Conservation (phyloP, 148 eudicot genomes). For the Chenopodium album region DNA sequence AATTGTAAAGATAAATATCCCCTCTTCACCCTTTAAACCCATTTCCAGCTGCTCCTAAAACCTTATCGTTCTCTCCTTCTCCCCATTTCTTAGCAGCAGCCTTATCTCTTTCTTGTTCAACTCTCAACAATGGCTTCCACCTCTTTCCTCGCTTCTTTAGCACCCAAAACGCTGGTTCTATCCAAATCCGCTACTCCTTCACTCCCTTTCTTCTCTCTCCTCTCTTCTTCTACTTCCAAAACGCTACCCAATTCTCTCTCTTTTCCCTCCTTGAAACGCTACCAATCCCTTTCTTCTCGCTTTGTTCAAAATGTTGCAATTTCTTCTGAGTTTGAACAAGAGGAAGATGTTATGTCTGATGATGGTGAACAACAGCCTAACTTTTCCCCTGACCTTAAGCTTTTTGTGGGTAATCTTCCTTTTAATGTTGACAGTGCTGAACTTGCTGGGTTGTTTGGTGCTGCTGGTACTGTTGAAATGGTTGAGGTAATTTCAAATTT, state of each 20-base stretch:
- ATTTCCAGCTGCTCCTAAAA: neutral
- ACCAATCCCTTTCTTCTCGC: slow-evolving; percentile 26
- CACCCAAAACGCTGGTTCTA: slow-evolving; percentile 35
- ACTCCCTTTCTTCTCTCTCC: slow-evolving; percentile 18
- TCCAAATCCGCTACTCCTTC: slow-evolving; percentile 26
- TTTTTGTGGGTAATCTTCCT: slow-evolving; percentile 88
- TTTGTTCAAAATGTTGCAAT: slow-evolving; percentile 47
- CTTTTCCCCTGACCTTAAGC: slow-evolving; percentile 64
- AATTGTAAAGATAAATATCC: neutral
- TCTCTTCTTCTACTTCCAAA: slow-evolving; percentile 21
- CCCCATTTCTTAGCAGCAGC: neutral
- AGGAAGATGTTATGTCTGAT: slow-evolving; percentile 33
- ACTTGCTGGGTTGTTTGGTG: slow-evolving; percentile 72
- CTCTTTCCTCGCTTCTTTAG: slow-evolving; percentile 40
- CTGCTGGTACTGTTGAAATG: slow-evolving; percentile 80
- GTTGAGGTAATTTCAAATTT: slow-evolving; percentile 59
- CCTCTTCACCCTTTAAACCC: slow-evolving; percentile 7
- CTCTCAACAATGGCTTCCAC: slow-evolving; percentile 43
- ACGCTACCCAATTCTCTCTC: slow-evolving; percentile 20
- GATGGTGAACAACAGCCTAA: slow-evolving; percentile 20
- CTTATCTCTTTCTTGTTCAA: slow-evolving; percentile 6
- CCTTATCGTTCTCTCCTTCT: slow-evolving; percentile 29
- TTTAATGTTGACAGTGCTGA: slow-evolving; percentile 73
- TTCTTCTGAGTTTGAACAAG: slow-evolving; percentile 54
- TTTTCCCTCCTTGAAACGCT: slow-evolving; percentile 21